Base-by-base conservation (phyloP, 2,329 filamentous ascomycete genomes). In the Scedosporium minutisporum region DNA sequence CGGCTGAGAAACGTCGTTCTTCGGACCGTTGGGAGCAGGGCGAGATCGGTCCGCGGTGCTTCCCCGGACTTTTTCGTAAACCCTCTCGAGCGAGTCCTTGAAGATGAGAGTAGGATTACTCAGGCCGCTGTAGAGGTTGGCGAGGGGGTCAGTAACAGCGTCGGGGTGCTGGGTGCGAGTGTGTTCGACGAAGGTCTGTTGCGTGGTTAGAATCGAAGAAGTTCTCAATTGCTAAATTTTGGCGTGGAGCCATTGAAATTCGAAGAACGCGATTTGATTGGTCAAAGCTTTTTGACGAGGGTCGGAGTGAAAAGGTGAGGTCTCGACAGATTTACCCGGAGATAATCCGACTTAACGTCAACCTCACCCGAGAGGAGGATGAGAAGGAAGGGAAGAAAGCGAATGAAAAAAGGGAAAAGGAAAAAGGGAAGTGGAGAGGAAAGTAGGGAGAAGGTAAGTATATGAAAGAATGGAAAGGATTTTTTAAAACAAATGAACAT, bases 111-210 rank as follows among this genome's bases (percentile, higher is more conserved):
- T 6, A 2, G 51, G 18, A 6, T 10, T 55, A 3, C n/a, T 2
- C 4, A 14, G 10, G 23, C 58, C 29, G 4, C 14, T 16, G 23
- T 55, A 55, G 51, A 55, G n/a, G 51, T 55, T 55, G 51, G 23
- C 21, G 23, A 21, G 38, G 12, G 53, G 61, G 12, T 14, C 51
- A 7, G 4, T 12, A n/a, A 14, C 29, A 7, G 55, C 33, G 53
- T 25, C 41, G 16, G 57, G 33, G 48, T 4, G 33, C 58, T 25
- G 12, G 27, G 53, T 53, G 44, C 41, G 29, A 12, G 46, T 14
- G 48, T 55, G 33, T 14, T 61, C 46, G 58, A 61, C 58, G n/a
- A 38, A 42, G 46, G 44, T 42, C 58, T 58, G 62, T n/a, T 44
- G 23, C 58, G 46, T 18, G 29, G 23, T n/a, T 48, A 60, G 42